These are phyloP conservation scores for Artemisia argyi DNA, from an alignment of 129 eudicot genomes.

Conservation along the genomic window DNA sequence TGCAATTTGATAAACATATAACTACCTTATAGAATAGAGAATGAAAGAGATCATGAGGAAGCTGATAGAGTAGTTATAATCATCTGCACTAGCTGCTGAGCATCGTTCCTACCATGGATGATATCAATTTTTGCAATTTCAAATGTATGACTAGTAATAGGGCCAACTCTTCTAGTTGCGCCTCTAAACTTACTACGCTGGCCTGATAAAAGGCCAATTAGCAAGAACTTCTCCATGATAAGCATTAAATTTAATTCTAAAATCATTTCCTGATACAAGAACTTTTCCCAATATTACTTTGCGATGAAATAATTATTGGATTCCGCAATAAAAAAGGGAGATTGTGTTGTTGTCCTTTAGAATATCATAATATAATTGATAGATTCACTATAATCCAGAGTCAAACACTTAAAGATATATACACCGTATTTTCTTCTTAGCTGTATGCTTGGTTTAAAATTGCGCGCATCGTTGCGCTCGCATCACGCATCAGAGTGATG, in stretches of 20 bases:
- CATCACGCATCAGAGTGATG: no score
- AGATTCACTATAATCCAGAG: neutral
- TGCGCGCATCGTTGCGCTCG: no score
- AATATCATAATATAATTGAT: neutral
- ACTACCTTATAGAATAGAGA: constrained; percentile 6
- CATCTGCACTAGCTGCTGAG: constrained; percentile 11
- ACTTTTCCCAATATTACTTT: no score
- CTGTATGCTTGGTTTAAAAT: no score
- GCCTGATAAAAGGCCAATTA: neutral
- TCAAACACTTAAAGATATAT: constrained; percentile 9
- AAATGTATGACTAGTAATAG: constrained; percentile 1
- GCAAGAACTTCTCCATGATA: neutral
- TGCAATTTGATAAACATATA: neutral
- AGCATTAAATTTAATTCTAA: constrained; percentile 5
- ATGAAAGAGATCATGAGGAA: constrained; percentile 11
- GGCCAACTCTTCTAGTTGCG: no score
- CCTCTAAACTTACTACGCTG: no score
- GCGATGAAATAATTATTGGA: no score
- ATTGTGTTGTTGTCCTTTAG: neutral
- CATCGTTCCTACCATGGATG: neutral
- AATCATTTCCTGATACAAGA: neutral
- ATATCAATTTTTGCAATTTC: constrained; percentile 5
- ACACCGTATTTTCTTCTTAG: neutral
- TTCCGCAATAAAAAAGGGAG: neutral
- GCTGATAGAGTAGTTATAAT: neutral